Evolutionary conservation across 164 flowering plant species (phyloP).

Genomic region (Vitis labrusca): DNA sequence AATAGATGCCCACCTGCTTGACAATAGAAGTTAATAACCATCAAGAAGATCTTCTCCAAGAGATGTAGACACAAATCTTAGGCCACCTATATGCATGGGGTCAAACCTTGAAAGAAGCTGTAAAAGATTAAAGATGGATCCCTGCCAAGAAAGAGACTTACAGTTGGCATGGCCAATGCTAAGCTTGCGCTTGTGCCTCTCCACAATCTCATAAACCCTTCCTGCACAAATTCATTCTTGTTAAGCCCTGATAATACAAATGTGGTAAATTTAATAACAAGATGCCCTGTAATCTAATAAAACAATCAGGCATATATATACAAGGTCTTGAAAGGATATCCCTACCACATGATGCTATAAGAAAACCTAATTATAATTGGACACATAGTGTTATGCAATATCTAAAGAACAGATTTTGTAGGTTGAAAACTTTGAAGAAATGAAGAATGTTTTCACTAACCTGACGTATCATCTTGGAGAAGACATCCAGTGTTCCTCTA

Average conservation of each 20-base stretch:
- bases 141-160: constrained; percentile 24
- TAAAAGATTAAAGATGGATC: background rate
- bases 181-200: constrained; percentile 77
- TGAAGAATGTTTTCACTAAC: constrained; percentile 36
- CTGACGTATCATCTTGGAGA: constrained; percentile 84
- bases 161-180: constrained; percentile 68
- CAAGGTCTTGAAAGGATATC: no score
- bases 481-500: constrained; percentile 89
- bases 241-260: constrained; percentile 9
- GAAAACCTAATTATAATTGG: no score
- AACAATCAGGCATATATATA: no score
- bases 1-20: constrained; percentile 86
- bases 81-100: background rate
- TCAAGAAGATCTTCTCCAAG: background rate
- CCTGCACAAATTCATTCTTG: constrained; percentile 43
- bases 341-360: no score
- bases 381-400: no score
- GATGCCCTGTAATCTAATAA: no score
- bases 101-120: background rate
- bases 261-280: no score
- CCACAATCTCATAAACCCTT: constrained; percentile 66
- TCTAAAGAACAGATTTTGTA: no score
- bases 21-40: constrained; percentile 8
- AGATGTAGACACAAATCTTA: background rate
- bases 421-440: no score